Percentiles rank a stretch among this genome's conserved stretches.
phyloP scores from a whole-genome alignment of 495 filamentous ascomycete species.

The Neurospora pannonica region DNA sequence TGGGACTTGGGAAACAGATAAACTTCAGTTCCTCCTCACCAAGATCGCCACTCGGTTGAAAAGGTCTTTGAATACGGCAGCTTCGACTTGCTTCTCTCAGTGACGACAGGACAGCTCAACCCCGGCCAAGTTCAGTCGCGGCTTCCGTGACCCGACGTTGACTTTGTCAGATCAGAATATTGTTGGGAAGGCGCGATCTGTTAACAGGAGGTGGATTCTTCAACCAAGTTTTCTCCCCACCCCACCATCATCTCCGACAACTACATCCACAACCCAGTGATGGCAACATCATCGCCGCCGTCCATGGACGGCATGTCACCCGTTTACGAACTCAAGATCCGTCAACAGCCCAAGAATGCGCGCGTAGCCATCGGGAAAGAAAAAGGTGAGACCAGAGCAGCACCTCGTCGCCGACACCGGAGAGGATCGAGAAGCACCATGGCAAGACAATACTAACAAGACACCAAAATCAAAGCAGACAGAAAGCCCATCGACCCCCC shows the following conservation, averaged over 20 bases:
- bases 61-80: not conserved
- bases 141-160: not conserved
- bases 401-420: conserved; percentile 18
- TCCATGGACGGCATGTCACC: conserved; percentile 1
- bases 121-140: not conserved
- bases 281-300: conserved; percentile 2
- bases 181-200: not conserved
- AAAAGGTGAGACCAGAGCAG: conserved; percentile 30
- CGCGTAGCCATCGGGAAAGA: conserved; percentile 66
- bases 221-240: not conserved
- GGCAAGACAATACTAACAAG: conserved; percentile 10
- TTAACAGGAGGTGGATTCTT: not conserved
- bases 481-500: conserved; percentile 94
- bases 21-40: not conserved
- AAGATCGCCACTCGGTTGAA: not conserved
- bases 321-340: conserved; percentile 43
- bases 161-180: not conserved
- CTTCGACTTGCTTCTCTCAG: not conserved
- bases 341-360: conserved; percentile 57
- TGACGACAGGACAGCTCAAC: not conserved
- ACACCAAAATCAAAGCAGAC: conserved; percentile 39
- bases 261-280: not conserved
- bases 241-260: not conserved
- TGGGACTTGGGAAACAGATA: not conserved
- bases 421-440: not conserved